Conservation (phyloP, 164 flowering plant genomes). For the Piper betle region DNA sequence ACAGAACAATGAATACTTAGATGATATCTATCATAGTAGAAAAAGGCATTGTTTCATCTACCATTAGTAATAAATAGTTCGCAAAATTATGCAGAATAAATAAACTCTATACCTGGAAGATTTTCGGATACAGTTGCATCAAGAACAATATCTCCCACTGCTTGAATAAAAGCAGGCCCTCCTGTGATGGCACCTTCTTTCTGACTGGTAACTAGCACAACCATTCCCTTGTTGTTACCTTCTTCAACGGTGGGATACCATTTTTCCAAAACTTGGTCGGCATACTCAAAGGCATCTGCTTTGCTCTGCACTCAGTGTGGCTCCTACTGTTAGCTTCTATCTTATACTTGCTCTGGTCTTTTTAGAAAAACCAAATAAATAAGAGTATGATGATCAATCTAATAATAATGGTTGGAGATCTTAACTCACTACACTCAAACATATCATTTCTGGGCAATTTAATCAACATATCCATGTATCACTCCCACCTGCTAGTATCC, state of each 20-base stretch:
- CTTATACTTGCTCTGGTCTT: not conserved
- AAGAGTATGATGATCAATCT: not conserved
- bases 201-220: slow-evolving; percentile 88
- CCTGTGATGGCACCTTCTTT: slow-evolving; percentile 98
- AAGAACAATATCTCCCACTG: slow-evolving; percentile 79
- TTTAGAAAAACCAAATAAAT: not conserved
- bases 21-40: too few relatives aligned
- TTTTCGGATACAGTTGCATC: slow-evolving; percentile 90
- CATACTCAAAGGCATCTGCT: slow-evolving; percentile 98
- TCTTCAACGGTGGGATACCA: slow-evolving; percentile 94
- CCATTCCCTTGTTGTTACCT: slow-evolving; percentile 86
- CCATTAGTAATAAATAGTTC: too few relatives aligned
- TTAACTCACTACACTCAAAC: not conserved
- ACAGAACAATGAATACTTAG: too few relatives aligned
- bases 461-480: not conserved
- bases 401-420: too few relatives aligned
- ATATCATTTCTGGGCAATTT: not conserved
- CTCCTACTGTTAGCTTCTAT: not conserved
- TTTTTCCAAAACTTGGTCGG: slow-evolving; percentile 81
- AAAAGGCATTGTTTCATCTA: too few relatives aligned
- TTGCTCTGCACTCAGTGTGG: slow-evolving; percentile 47
- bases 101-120: slow-evolving; percentile 58
- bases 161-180: slow-evolving; percentile 81
- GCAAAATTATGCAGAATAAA: not conserved
- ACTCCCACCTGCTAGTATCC: too few relatives aligned